These are phyloP conservation scores for Artemisia argyi DNA, from an alignment of 129 eudicot genomes.

Conservation along the genomic window DNA sequence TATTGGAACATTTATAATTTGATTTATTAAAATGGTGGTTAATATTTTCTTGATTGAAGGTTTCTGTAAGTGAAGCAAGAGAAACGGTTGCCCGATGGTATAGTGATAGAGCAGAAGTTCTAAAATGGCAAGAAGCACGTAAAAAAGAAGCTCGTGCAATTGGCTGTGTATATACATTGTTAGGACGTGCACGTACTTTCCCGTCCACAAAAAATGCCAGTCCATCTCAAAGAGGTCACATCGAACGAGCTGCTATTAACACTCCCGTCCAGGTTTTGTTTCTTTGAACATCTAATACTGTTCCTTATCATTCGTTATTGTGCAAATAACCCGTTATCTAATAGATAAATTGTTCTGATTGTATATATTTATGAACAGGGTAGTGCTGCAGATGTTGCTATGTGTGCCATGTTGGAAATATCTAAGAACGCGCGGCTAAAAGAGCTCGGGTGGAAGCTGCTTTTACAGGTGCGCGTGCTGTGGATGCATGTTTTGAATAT, in stretches of 20 bases:
- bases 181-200: conserved; percentile 83
- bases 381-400: conserved; percentile 98
- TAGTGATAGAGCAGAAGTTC: conserved; percentile 79
- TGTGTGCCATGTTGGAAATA: conserved; percentile 97
- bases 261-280: conserved; percentile 85
- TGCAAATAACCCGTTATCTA: neutral
- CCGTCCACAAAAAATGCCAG: conserved; percentile 52
- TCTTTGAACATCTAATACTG: neutral
- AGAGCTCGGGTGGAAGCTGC: conserved; percentile 90
- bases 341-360: neutral
- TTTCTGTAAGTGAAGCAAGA: conserved; percentile 78
- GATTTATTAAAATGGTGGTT: neutral
- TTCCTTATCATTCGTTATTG: neutral
- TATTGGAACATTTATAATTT: neutral
- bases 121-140: conserved; percentile 77
- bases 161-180: conserved; percentile 65
- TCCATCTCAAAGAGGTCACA: conserved; percentile 58
- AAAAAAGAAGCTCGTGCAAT: conserved; percentile 57
- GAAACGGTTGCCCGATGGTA: conserved; percentile 93
- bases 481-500: too few species aligned
- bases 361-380: conserved; percentile 47
- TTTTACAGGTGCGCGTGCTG: conserved; percentile 64
- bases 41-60: conserved; percentile 42
- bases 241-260: conserved; percentile 95
- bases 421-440: conserved; percentile 62